Conservation (phyloP, 192 early-diverging fungal species). For the Spinellus fusiger region DNA sequence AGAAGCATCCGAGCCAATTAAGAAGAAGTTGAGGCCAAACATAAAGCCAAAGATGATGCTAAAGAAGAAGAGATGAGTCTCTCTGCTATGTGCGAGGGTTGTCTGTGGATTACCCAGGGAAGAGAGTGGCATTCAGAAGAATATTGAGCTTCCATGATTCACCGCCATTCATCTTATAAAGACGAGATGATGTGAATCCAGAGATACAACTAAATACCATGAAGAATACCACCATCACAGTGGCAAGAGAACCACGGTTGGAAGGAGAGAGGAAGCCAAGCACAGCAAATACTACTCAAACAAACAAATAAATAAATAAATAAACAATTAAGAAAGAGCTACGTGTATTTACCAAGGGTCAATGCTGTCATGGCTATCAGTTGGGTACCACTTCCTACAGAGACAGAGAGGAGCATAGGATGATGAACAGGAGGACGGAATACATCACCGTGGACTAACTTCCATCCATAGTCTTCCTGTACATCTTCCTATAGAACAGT, state of each 20-base stretch:
- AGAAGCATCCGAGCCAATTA: conserved; percentile 75
- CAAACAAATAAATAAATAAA: background rate
- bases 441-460: conserved; percentile 95
- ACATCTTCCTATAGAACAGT: conserved; percentile 51
- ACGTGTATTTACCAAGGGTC: conserved; percentile 44
- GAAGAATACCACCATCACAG: conserved; percentile 90
- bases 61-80: too few relatives aligned
- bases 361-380: conserved; percentile 68
- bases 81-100: too few relatives aligned
- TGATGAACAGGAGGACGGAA: conserved; percentile 83
- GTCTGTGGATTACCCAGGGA: too few relatives aligned
- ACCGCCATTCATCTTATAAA: conserved; percentile 93
- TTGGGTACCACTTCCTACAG: conserved; percentile 82
- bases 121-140: conserved; percentile 70
- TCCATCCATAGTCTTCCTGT: conserved; percentile 97
- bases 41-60: conserved; percentile 54
- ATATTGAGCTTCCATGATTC: conserved; percentile 84
- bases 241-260: conserved; percentile 87
- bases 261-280: conserved; percentile 93
- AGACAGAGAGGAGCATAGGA: conserved; percentile 68
- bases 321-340: background rate
- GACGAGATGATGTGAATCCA: conserved; percentile 84
- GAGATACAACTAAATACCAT: conserved; percentile 82
- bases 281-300: conserved; percentile 86
- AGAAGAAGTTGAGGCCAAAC: conserved; percentile 77